Evolutionary conservation across 805 yeast species (phyloP).

Genomic region (Ogataea henricii): DNA sequence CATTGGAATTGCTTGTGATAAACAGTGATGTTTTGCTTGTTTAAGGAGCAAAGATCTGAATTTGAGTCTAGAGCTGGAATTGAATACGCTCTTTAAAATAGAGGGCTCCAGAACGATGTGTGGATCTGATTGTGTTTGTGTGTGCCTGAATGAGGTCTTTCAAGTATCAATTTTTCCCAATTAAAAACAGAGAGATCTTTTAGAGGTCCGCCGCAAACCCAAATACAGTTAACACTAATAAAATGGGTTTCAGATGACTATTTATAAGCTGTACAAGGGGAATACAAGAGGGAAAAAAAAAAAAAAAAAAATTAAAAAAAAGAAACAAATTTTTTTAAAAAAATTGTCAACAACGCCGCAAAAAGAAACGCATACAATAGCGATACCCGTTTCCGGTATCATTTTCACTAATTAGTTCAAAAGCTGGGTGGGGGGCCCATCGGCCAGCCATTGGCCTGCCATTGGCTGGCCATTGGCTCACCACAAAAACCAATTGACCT

Average conservation of each 20-base stretch:
- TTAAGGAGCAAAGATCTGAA: neutral
- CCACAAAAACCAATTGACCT: neutral
- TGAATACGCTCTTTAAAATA: conserved; percentile 1
- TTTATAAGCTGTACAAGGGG: conserved; percentile 11
- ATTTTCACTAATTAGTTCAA: no score
- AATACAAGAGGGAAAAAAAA: conserved; percentile 14
- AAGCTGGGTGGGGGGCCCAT: no score
- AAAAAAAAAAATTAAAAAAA: conserved; percentile 14
- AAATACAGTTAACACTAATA: neutral
- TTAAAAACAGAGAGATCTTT: neutral
- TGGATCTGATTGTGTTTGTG: neutral
- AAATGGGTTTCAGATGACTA: conserved; percentile 14
- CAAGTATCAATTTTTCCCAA: neutral
- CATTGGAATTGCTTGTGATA: conserved; percentile 10
- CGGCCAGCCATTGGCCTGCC: no score
- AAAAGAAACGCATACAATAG: conserved; percentile 13
- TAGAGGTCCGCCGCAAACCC: neutral
- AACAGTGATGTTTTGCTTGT: neutral
- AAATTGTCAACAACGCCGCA: conserved; percentile 9
- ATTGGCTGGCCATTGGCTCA: neutral
- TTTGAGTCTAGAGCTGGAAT: neutral
- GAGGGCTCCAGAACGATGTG: neutral
- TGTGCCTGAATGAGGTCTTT: conserved; percentile 6
- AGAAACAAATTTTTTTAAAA: conserved; percentile 10
- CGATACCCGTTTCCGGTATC: conserved; percentile 8